Percentiles rank a stretch among this genome's conserved stretches.
phyloP scores from a whole-genome alignment of 331 rosid genomes.

The Telfairia occidentalis region DNA sequence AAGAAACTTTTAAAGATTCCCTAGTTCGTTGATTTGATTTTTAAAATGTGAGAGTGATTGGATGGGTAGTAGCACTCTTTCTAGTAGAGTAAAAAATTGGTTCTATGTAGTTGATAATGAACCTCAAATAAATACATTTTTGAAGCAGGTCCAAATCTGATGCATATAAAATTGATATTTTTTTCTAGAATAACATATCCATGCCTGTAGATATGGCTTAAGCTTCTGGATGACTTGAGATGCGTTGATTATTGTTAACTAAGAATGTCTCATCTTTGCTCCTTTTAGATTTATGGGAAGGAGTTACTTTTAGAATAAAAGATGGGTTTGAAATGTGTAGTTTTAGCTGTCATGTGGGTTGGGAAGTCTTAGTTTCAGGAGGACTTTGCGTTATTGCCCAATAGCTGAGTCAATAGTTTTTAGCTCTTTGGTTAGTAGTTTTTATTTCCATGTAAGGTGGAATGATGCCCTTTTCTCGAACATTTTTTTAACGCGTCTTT shows the following conservation, averaged over 20 bases:
- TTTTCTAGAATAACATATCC: not conserved
- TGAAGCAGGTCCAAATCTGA: not conserved
- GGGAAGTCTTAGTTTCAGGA: not conserved
- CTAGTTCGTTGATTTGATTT: not conserved
- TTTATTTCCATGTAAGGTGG: not conserved
- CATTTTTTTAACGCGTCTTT: no score
- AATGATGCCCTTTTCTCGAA: not conserved
- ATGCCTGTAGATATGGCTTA: not conserved
- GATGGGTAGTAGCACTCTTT: not conserved
- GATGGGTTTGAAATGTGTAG: not conserved
- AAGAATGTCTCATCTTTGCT: not conserved
- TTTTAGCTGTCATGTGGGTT: not conserved
- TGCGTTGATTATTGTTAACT: not conserved
- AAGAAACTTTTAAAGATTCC: not conserved
- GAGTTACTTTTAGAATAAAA: not conserved
- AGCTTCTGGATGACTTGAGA: not conserved
- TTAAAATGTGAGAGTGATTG: not conserved
- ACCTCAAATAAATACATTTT: not conserved
- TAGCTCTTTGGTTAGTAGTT: not conserved
- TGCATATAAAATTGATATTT: not conserved
- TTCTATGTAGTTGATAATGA: not conserved
- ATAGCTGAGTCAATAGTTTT: not conserved
- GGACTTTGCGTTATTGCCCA: not conserved
- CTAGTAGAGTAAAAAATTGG: not conserved
- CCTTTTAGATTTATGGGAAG: not conserved